Percentiles rank a stretch among this genome's conserved stretches.
Evolutionary conservation across 495 filamentous ascomycete genomes (phyloP).

Genomic region (Letharia columbiana): DNA sequence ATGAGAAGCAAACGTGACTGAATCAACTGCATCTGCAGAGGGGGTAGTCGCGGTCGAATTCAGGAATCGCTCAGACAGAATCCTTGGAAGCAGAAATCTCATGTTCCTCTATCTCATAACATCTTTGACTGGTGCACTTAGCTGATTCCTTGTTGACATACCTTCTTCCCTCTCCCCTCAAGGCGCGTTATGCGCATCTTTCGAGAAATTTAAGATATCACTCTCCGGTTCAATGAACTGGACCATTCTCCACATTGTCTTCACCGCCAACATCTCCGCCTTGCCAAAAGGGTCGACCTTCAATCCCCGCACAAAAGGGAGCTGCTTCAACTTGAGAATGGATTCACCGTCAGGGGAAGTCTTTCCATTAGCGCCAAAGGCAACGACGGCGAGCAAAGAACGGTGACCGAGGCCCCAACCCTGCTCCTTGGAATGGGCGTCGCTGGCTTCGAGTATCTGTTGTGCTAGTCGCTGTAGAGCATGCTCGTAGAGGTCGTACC

Average conservation of each 20-base stretch:
- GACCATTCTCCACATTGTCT: slow-evolving; percentile 18
- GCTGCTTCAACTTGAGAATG: slow-evolving; percentile 11
- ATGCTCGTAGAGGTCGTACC: slow-evolving; percentile 16
- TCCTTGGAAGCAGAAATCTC: not conserved
- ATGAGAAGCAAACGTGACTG: not conserved
- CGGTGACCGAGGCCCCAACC: slow-evolving; percentile 15
- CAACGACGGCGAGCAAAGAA: slow-evolving; percentile 18
- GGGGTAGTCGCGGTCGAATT: slow-evolving; percentile 1
- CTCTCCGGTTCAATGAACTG: slow-evolving; percentile 19
- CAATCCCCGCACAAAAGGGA: slow-evolving; percentile 13
- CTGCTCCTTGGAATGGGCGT: slow-evolving; percentile 13
- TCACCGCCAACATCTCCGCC: slow-evolving; percentile 15
- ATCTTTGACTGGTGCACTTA: too few species aligned
- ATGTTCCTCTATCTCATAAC: not conserved
- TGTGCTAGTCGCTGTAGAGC: slow-evolving; percentile 16
- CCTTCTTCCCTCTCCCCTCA: not conserved
- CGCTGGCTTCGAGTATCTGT: slow-evolving; percentile 19
- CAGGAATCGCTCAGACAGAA: not conserved
- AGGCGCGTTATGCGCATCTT: slow-evolving; percentile 10
- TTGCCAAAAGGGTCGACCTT: slow-evolving; percentile 17
- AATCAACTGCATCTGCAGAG: not conserved
- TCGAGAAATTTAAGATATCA: slow-evolving; percentile 16
- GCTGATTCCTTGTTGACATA: not conserved
- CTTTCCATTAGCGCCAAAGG: slow-evolving; percentile 17
- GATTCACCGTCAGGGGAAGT: slow-evolving; percentile 8